Evolutionary conservation across 208 protist genomes (phyloP).

Genomic region (Baffinella frigidus): DNA sequence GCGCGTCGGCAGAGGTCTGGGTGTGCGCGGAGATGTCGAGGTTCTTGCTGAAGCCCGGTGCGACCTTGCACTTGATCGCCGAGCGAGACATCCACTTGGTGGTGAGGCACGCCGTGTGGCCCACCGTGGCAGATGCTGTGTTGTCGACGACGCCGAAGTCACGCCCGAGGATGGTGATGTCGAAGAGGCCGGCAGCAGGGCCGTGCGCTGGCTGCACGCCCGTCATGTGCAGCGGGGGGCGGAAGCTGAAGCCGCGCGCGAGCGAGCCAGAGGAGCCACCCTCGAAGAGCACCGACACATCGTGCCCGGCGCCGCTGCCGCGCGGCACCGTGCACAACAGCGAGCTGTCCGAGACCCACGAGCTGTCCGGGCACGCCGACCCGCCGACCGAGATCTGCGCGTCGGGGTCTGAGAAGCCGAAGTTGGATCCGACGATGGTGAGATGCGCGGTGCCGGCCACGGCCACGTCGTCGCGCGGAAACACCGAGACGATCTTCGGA

Average conservation of each 20-base stretch:
- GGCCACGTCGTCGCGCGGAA: background rate
- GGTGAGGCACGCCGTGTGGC: background rate
- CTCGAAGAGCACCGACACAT: background rate
- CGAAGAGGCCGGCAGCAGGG: background rate
- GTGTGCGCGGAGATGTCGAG: no score
- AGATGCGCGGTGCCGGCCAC: background rate
- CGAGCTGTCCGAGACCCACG: constrained; percentile 8
- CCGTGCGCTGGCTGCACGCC: background rate
- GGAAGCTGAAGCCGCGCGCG: background rate
- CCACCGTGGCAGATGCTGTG: background rate
- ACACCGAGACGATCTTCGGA: background rate
- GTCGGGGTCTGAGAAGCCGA: background rate
- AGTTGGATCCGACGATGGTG: background rate
- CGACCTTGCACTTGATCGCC: background rate
- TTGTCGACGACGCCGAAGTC: constrained; percentile 1
- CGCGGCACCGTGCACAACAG: constrained; percentile 5
- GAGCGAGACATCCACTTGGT: background rate
- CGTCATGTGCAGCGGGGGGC: background rate
- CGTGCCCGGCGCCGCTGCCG: background rate
- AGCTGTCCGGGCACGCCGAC: background rate
- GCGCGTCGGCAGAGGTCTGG: no score
- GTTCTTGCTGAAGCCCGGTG: background rate
- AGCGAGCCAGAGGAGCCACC: background rate
- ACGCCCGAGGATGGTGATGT: background rate
- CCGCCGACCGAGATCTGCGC: background rate